Conservation (phyloP, 2,329 filamentous ascomycete species). For the Penicillium nordicum region DNA sequence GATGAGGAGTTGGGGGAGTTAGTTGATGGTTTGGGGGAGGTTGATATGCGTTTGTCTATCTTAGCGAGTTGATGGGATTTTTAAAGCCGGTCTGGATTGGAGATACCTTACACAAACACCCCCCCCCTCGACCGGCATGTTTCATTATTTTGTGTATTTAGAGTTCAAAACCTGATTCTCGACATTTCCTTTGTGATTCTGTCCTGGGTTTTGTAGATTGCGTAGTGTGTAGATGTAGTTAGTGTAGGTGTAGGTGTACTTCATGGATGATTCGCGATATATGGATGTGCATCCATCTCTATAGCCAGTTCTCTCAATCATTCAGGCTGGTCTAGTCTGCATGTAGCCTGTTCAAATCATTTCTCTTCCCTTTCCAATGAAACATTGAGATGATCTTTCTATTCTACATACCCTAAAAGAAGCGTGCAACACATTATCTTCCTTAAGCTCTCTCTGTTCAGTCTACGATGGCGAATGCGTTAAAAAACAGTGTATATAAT, state of each 20-base stretch:
- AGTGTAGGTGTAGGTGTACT: slow-evolving; percentile 4
- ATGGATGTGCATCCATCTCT: not conserved
- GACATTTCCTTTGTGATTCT: slow-evolving; percentile 24
- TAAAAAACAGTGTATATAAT: not conserved
- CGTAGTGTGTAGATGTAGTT: not conserved
- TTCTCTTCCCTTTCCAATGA: not conserved
- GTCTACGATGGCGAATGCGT: not conserved
- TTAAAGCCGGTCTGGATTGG: slow-evolving; percentile 28
- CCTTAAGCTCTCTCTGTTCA: not conserved
- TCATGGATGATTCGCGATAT: not conserved
- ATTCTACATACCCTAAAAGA: not conserved
- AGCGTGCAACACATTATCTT: not conserved
- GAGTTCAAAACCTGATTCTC: slow-evolving; percentile 39
- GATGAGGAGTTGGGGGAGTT: not conserved
- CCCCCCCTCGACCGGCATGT: slow-evolving; percentile 28
- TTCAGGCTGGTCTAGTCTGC: not conserved
- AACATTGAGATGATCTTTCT: too few species aligned
- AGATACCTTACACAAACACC: slow-evolving; percentile 18
- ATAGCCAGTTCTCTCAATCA: too few species aligned
- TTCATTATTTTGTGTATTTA: slow-evolving; percentile 42
- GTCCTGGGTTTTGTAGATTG: not conserved
- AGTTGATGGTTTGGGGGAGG: not conserved
- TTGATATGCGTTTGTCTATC: slow-evolving; percentile 13
- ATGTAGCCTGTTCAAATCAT: not conserved
- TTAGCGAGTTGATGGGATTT: slow-evolving; percentile 27